Evolutionary conservation across 2,329 filamentous ascomycete genomes (phyloP).

Genomic region (Neoscytalidium dimidiatum): DNA sequence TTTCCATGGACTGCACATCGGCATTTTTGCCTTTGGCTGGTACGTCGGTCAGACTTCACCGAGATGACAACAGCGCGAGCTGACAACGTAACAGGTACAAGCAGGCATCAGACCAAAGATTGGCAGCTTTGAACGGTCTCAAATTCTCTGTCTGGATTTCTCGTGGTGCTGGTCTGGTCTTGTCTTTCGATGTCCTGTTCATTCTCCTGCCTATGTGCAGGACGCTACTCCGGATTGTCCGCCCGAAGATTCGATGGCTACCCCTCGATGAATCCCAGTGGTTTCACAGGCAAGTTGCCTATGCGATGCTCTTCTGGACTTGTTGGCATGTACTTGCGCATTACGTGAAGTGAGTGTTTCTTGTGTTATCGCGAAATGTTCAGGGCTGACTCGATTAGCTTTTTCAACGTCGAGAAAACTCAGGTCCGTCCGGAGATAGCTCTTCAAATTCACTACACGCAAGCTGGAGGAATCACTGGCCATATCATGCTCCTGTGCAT

Average conservation of each 20-base stretch:
- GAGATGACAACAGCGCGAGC: conserved; percentile 14
- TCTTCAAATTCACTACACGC: conserved; percentile 85
- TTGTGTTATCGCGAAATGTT: neutral
- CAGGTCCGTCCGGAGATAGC: conserved; percentile 81
- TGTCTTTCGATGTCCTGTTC: conserved; percentile 81
- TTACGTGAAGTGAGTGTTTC: conserved; percentile 81
- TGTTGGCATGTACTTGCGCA: conserved; percentile 76
- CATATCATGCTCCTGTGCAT: conserved; percentile 99
- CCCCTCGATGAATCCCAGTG: conserved; percentile 96
- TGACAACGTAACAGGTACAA: conserved; percentile 65
- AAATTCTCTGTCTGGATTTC: conserved; percentile 94
- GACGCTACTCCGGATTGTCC: conserved; percentile 79
- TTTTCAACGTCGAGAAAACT: conserved; percentile 88
- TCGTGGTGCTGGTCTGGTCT: conserved; percentile 82
- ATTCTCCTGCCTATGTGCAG: conserved; percentile 95
- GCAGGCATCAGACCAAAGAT: conserved; percentile 66
- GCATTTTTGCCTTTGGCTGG: conserved; percentile 84
- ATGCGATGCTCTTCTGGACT: conserved; percentile 81
- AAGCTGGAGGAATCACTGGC: conserved; percentile 89
- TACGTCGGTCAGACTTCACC: conserved; percentile 47
- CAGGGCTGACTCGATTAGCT: conserved; percentile 56
- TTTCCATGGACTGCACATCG: conserved; percentile 79
- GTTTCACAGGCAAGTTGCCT: conserved; percentile 95
- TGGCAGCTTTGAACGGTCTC: conserved; percentile 79
- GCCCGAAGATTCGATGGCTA: conserved; percentile 84